phyloP scores from a whole-genome alignment of 352 stramenopile species.

The Phytophthora constricta region DNA sequence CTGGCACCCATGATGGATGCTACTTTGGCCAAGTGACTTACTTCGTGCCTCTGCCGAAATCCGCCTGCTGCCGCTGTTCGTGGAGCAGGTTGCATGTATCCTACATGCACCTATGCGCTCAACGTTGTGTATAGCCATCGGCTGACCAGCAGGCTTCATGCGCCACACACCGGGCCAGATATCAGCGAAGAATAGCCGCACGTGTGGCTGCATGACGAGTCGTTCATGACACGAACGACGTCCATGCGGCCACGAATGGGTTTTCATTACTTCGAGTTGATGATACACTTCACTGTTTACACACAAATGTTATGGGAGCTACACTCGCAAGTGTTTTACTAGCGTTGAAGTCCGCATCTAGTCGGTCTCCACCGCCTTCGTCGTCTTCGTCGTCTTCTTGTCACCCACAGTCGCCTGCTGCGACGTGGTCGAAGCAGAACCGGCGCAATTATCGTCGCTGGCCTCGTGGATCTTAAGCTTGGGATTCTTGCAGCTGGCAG shows the following conservation, averaged over 20 bases:
- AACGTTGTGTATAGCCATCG: neutral
- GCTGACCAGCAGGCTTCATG: neutral
- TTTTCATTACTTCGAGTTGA: neutral
- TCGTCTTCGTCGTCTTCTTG: slow-evolving; percentile 12
- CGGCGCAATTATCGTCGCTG: slow-evolving; percentile 22
- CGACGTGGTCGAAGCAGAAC: slow-evolving; percentile 9
- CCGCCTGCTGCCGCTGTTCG: neutral
- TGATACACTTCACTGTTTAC: neutral
- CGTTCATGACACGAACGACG: neutral
- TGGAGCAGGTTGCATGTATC: neutral
- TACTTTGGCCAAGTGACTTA: too few relatives aligned
- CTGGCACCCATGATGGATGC: too few relatives aligned
- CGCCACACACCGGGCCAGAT: neutral
- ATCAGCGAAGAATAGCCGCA: neutral
- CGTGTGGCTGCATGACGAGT: neutral
- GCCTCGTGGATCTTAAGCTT: slow-evolving; percentile 21
- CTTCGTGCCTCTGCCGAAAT: neutral
- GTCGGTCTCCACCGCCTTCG: slow-evolving; percentile 3
- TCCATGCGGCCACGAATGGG: neutral
- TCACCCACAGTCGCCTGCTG: slow-evolving; percentile 24
- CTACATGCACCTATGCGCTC: neutral
- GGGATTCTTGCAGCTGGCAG: slow-evolving; percentile 32
- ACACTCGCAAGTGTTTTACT: too few relatives aligned
- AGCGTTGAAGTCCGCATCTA: too few relatives aligned
- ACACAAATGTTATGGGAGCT: too few relatives aligned